Percentiles rank a stretch among this genome's conserved stretches.
These are phyloP conservation scores for Scheffersomyces spartinae DNA, from an alignment of 805 yeast genomes.

Conservation along the genomic window DNA sequence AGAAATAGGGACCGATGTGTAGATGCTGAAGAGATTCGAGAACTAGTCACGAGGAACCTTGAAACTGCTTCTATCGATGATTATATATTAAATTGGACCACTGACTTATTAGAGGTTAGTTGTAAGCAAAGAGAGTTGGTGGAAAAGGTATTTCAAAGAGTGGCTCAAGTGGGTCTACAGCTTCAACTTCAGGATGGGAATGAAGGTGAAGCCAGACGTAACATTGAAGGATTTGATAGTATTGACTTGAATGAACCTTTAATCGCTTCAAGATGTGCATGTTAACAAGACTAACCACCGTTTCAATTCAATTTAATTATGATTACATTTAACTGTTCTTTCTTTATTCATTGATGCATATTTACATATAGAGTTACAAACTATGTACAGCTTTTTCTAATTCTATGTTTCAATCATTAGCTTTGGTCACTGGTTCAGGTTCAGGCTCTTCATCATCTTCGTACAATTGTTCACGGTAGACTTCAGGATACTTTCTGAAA, in stretches of 20 bases:
- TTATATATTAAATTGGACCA: conserved; percentile 21
- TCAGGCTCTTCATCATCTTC: conserved; percentile 76
- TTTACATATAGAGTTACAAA: too few relatives aligned
- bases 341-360: too few relatives aligned
- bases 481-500: conserved; percentile 86
- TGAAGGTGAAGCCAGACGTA: too few relatives aligned
- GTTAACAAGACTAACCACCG: too few relatives aligned
- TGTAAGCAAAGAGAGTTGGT: conserved; percentile 20
- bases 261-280: conserved; percentile 10
- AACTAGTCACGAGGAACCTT: conserved; percentile 13
- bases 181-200: conserved; percentile 3
- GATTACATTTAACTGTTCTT: too few relatives aligned
- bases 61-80: conserved; percentile 9
- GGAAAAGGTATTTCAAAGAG: conserved; percentile 20
- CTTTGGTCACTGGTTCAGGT: too few relatives aligned
- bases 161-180: conserved; percentile 21
- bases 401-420: too few relatives aligned
- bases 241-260: conserved; percentile 11
- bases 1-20: conserved; percentile 20
- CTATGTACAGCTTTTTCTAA: too few relatives aligned
- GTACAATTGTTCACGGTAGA: conserved; percentile 82
- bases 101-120: conserved; percentile 20
- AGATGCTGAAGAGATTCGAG: conserved; percentile 23
- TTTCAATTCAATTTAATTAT: too few relatives aligned
- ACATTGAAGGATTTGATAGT: conserved; percentile 17